Evolutionary conservation across 2,329 filamentous ascomycete species (phyloP), one percentile per base, ranked within the genome.

Genomic region (Microthyrium microscopicum): DNA sequence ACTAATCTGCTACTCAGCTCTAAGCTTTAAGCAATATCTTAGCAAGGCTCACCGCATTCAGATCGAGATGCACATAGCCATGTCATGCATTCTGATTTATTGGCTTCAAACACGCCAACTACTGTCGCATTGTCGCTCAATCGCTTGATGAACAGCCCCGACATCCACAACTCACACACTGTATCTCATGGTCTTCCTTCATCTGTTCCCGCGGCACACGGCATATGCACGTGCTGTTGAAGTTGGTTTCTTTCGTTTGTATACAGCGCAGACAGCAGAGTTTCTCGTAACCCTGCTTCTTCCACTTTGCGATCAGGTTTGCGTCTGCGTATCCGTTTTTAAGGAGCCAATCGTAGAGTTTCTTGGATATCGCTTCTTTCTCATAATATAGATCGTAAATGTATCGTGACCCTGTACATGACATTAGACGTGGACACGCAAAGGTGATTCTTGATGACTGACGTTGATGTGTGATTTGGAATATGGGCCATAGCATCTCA

Each of bases 241-340:
- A 98, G 57, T 98, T 98, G 20, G 89, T 98, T 64, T 98, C 89
- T 57, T 95, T 95, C n/a, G 89, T 94, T 58, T 98, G 89, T 36
- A 98, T 87, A 56, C 89, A 98, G 41, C 85, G 73, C 35, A 94
- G 64, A 55, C 89, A 98, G 58, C 89, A 98, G 27, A 98, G 61
- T 80, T 95, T 94, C 58, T 98, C 89, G 50, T 98, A 98, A 12
- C 89, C 89, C 49, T 91, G 80, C 63, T 98, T 98, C 72, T 98
- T 98, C 89, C 89, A 98, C 62, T 98, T 98, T 11, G 89, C 89
- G 51, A 98, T 95, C 50, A 98, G 62, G 62, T 85, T 89, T 29
- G 81, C 73, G 57, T 98, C 89, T 4, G 85, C 89, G 53, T 98
- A 95, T 31, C 77, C 76, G 52, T 98, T 94, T 69, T 98, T 98